A percentile compares a stretch with the other conserved stretches of the same genome.
These are phyloP conservation scores for Phytophthora hibernalis DNA, from an alignment of 352 stramenopile species.

Conservation along the genomic window DNA sequence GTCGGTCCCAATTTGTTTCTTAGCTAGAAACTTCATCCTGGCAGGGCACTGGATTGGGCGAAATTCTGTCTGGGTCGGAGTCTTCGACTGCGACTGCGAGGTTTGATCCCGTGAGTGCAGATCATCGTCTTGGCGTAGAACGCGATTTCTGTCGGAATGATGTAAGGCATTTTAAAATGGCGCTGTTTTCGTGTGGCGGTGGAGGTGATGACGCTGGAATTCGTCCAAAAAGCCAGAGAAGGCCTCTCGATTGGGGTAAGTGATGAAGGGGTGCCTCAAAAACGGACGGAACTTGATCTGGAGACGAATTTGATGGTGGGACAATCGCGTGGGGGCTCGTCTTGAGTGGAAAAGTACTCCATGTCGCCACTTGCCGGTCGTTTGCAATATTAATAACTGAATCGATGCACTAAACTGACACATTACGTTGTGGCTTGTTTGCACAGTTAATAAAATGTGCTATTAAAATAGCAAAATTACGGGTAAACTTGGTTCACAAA, in stretches of 20 bases:
- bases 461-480: too few relatives aligned
- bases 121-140: neutral
- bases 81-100: conserved; percentile 13
- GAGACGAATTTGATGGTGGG: neutral
- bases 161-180: too few relatives aligned
- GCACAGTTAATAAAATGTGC: too few relatives aligned
- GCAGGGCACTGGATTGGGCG: conserved; percentile 27
- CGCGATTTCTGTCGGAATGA: neutral
- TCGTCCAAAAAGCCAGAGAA: conserved; percentile 20
- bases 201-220: conserved; percentile 27
- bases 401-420: too few relatives aligned
- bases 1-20: conserved; percentile 16
- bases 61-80: conserved; percentile 19
- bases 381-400: too few relatives aligned
- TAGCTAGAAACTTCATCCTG: conserved; percentile 15
- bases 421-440: too few relatives aligned
- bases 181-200: neutral
- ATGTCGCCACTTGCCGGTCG: neutral
- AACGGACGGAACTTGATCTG: neutral
- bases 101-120: neutral
- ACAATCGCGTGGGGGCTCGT: neutral
- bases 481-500: too few relatives aligned
- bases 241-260: conserved; percentile 25
- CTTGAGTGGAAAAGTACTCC: neutral
- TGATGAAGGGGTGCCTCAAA: conserved; percentile 10